These are phyloP conservation scores for Daldinia bambusicola DNA, from an alignment of 495 filamentous ascomycete genomes.

Conservation along the genomic window DNA sequence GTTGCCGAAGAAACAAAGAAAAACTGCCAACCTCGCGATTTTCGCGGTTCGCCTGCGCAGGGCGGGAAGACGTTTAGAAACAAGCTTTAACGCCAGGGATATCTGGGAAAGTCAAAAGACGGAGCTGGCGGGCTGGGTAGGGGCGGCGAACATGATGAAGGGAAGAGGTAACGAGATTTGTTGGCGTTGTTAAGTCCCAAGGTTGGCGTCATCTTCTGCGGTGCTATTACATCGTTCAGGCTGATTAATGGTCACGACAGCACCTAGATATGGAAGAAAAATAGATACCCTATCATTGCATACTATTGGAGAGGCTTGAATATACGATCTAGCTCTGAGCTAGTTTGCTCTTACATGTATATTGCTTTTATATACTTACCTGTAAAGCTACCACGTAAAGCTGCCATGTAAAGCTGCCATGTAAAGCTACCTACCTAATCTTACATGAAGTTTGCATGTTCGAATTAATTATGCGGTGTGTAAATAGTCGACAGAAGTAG, in stretches of 20 bases:
- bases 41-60: neutral
- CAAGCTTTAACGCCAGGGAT: conserved; percentile 7
- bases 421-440: no score
- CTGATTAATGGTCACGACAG: conserved; percentile 32
- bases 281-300: conserved; percentile 47
- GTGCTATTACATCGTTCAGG: conserved; percentile 29
- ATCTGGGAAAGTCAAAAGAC: conserved; percentile 18
- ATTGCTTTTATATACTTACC: neutral
- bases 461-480: no score
- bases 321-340: conserved; percentile 28
- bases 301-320: conserved; percentile 29
- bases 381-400: no score
- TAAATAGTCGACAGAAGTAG: no score
- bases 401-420: no score
- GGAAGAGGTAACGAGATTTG: conserved; percentile 39
- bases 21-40: neutral
- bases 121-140: conserved; percentile 6
- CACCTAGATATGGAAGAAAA: conserved; percentile 42
- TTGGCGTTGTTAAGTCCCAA: conserved; percentile 36
- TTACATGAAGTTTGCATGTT: neutral
- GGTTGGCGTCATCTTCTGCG: conserved; percentile 42
- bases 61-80: conserved; percentile 6
- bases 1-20: conserved; percentile 1
- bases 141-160: conserved; percentile 23
- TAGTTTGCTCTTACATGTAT: conserved; percentile 2